These are phyloP conservation scores for Penicillium pulvis DNA, from an alignment of 495 filamentous ascomycete genomes.

Conservation along the genomic window DNA sequence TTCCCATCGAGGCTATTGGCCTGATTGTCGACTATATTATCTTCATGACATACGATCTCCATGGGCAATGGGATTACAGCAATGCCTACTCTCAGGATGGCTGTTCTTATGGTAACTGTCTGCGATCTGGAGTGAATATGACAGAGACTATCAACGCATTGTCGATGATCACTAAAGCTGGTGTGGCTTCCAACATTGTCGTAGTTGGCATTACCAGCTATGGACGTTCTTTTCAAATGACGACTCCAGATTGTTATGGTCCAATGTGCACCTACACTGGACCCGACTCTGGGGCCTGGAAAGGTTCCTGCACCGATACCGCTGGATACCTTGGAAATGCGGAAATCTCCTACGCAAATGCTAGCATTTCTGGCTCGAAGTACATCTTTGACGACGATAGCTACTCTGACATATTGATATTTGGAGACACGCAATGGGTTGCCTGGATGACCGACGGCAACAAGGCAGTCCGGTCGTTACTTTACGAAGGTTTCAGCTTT, in stretches of 20 bases:
- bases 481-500: no score
- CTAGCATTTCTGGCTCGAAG: no score
- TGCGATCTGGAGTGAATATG: conserved; percentile 40
- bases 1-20: conserved; percentile 28
- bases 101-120: conserved; percentile 22
- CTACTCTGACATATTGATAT: no score
- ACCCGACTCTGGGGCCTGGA: neutral
- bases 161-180: conserved; percentile 48
- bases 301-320: conserved; percentile 23
- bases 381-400: no score
- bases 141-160: conserved; percentile 42
- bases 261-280: no score
- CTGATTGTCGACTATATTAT: conserved; percentile 33
- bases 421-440: no score
- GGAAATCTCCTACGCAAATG: no score
- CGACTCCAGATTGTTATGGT: conserved; percentile 13
- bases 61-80: conserved; percentile 19
- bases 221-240: conserved; percentile 43
- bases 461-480: no score
- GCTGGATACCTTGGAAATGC: conserved; percentile 31
- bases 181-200: conserved; percentile 35
- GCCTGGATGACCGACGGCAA: no score
- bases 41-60: conserved; percentile 43
- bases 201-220: conserved; percentile 42
- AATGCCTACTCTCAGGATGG: neutral